Evolutionary conservation across 306 rosid species (phyloP).

Genomic region (Pyrus betulifolia): DNA sequence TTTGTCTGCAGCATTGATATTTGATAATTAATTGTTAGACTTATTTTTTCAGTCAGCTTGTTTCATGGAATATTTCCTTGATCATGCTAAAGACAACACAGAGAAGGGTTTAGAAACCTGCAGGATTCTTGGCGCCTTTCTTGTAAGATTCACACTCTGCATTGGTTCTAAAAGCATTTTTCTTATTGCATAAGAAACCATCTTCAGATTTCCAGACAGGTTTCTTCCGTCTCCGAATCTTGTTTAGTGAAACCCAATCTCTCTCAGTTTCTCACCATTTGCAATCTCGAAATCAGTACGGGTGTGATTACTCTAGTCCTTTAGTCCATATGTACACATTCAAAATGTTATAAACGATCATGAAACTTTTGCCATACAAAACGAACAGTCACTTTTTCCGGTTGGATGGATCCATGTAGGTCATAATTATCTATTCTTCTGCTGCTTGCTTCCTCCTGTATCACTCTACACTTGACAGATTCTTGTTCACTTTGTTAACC

Average conservation of each 20-base stretch:
- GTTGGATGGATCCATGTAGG: conserved; percentile 90
- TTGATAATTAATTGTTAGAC: conserved; percentile 12
- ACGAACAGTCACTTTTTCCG: conserved; percentile 60
- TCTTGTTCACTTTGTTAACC: conserved; percentile 2
- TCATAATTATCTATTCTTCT: not conserved
- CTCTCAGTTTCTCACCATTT: not conserved
- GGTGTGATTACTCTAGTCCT: not conserved
- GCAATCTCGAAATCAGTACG: not conserved
- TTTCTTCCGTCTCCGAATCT: not conserved
- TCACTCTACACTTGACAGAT: not conserved
- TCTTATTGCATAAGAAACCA: not conserved
- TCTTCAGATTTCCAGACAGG: not conserved
- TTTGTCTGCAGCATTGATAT: not conserved
- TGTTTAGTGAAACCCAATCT: not conserved
- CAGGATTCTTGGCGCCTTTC: conserved; percentile 72
- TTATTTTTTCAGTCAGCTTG: conserved; percentile 44
- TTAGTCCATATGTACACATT: not conserved
- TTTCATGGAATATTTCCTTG: conserved; percentile 71
- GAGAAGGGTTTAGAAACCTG: conserved; percentile 79
- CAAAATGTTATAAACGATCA: conserved; percentile 35
- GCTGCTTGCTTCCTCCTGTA: not conserved
- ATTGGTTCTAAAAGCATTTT: not conserved
- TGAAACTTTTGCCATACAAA: conserved; percentile 67
- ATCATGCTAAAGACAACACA: conserved; percentile 58
- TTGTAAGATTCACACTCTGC: conserved; percentile 43